Evolutionary conservation across 495 filamentous ascomycete species (phyloP).

Genomic region (Neurospora sp.): DNA sequence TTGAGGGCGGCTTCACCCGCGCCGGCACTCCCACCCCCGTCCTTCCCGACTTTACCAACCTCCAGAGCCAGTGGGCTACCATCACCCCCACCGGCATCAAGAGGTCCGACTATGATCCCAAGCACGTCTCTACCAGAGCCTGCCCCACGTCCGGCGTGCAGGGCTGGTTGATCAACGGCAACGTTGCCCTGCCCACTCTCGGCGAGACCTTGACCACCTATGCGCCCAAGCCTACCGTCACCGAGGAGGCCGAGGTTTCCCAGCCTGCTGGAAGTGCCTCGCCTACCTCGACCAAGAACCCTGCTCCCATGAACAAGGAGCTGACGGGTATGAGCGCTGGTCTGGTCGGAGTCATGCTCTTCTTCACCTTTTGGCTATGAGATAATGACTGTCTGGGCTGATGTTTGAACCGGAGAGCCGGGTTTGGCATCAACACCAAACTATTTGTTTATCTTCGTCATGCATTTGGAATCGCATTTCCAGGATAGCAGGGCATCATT

Average conservation of each 20-base stretch:
- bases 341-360: conserved; percentile 43
- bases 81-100: conserved; percentile 57
- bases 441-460: neutral
- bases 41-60: conserved; percentile 65
- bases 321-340: conserved; percentile 44
- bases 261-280: conserved; percentile 12
- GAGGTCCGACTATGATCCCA: conserved; percentile 52
- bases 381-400: neutral
- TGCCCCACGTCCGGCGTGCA: conserved; percentile 62
- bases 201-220: conserved; percentile 38
- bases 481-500: neutral
- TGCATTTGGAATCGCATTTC: neutral
- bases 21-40: conserved; percentile 66
- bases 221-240: conserved; percentile 15
- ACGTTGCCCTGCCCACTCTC: conserved; percentile 56
- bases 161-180: conserved; percentile 64
- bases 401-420: neutral
- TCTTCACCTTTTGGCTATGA: conserved; percentile 43
- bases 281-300: conserved; percentile 20
- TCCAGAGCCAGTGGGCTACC: conserved; percentile 68
- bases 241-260: neutral
- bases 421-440: neutral
- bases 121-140: conserved; percentile 45
- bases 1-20: conserved; percentile 57
- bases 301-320: conserved; percentile 35